Evolutionary conservation across 257 asterid species (phyloP), one percentile per base, ranked within the genome.

Genomic region (Nicotiana tabacum): DNA sequence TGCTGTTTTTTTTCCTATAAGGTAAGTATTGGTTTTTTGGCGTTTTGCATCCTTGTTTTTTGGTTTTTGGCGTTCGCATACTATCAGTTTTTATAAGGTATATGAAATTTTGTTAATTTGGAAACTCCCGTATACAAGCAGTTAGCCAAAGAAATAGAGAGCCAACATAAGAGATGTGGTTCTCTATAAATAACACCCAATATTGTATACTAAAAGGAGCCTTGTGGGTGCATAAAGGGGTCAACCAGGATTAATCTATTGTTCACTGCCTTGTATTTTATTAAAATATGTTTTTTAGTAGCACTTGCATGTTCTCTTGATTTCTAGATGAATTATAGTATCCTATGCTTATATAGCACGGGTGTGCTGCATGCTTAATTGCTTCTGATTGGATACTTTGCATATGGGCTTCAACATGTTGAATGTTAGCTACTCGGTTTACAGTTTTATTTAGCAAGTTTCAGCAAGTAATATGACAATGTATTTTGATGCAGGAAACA

Each of bases 401-500:
- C 67, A 18, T 65, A 15, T 76, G 62, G 2, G 15, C 53, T 33
- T 56, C 80, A 29, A 55, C 61, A 18, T 53, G 77, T 33, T 32
- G 84, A 53, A 17, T 3, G 33, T 21, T 53, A 51, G 66, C 51
- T 80, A 39, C 74, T 58, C n/a, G 32, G 24, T 65, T 79, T 69
- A 13, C 61, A 33, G 76, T 46, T 11, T 56, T 61, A 69, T 39
- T 46, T 85, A 10, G 37, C 16, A 37, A 62, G 81, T 18, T 39
- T 66, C 77, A 9, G 17, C 82, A 67, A 83, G 77, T 78, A 68
- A 11, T 67, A 35, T 56, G 84, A 77, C 55, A 29, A 33, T 24
- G 64, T 53, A 81, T 55, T 83, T 83, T 88, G 67, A 87, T 90
- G 81, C 91, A 96, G 99, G 99, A 96, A 86, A 91, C 97, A 61